Conservation (phyloP, 2,329 filamentous ascomycete species). For the Hypoxylon sp. region DNA sequence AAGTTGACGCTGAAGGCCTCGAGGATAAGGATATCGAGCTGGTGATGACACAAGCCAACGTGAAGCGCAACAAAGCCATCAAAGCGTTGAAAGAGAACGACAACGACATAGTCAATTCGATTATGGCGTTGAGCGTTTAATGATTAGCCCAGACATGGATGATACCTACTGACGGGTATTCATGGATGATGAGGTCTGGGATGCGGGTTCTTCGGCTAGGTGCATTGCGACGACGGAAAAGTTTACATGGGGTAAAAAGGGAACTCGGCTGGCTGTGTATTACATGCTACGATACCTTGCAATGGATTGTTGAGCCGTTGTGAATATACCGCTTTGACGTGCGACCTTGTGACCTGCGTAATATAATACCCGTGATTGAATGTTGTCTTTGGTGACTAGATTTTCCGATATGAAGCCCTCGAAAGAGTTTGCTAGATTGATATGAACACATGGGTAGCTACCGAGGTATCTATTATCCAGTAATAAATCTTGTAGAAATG, state of each 20-base stretch:
- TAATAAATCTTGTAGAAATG: background rate
- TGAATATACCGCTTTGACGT: slow-evolving; percentile 28
- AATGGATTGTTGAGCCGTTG: slow-evolving; percentile 42
- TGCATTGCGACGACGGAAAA: slow-evolving; percentile 48
- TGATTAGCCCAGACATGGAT: slow-evolving; percentile 18
- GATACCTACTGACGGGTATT: slow-evolving; percentile 16
- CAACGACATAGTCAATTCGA: slow-evolving; percentile 99
- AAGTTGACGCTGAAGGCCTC: slow-evolving; percentile 93
- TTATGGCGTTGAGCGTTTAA: slow-evolving; percentile 96
- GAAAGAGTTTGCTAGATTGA: no score
- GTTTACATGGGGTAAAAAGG: slow-evolving; percentile 42
- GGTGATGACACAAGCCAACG: slow-evolving; percentile 97
- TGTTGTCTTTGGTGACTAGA: slow-evolving; percentile 4
- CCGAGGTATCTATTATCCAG: no score
- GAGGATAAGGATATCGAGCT: slow-evolving; percentile 99
- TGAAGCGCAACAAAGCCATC: slow-evolving; percentile 98
- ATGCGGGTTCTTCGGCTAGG: slow-evolving; percentile 31
- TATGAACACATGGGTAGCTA: no score
- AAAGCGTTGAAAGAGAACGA: slow-evolving; percentile 99
- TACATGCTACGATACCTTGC: slow-evolving; percentile 49
- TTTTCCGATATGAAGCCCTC: background rate
- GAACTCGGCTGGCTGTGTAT: slow-evolving; percentile 49
- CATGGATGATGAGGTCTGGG: slow-evolving; percentile 7
- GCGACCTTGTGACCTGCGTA: slow-evolving; percentile 24
- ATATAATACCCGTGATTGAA: slow-evolving; percentile 10